Base-by-base conservation (phyloP, 768 basidiomycete species). In the Coprinopsis sp. region DNA sequence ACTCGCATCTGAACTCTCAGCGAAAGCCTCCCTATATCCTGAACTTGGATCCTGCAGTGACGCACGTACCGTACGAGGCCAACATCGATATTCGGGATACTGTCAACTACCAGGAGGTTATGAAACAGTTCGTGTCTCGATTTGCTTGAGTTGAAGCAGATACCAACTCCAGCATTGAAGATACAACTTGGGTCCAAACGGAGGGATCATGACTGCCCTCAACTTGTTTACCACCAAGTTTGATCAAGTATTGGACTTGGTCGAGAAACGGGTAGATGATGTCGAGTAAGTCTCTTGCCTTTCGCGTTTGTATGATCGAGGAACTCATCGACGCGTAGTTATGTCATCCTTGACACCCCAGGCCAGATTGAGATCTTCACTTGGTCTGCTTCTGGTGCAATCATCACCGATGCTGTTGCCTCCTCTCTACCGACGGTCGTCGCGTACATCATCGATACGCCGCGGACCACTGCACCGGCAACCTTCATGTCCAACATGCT, bases 401-500 rank as follows among this genome's bases (percentile, higher is more conserved):
- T 99, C 59, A 98, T 99, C 57, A 99, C 96, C 33, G 94, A 98
- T 60, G 91, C 96, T 14, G 75, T 99, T 33, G 96, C 96, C 1
- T 89, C 91, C 2, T 81, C 93, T 0, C 71, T 98, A 47, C 96
- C 96, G 4, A 86, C 96, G 2, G 91, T 95, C 27, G 83, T 99
- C 28, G 96, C 96, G 13, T 99, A 98, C 60, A 79, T 99, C 51
- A 91, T 99, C 55, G 96, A 99, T 65, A 99, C 96, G 3, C 96
- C 96, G 18, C 76, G 96, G 51, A 92, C 91, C 16, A 86, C 87
- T 0, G 83, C 91, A 0, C 96, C 96, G 0, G 92, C 95, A 13
- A 99, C 96, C 3, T 99, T 99, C 66, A 99, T 98, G 96, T 90
- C 86, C 16, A 99, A 99, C 66, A 99, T 99, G 96, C 76, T 99